Evolutionary conservation across 805 yeast species (phyloP).

Genomic region (Metschnikowia proteae): DNA sequence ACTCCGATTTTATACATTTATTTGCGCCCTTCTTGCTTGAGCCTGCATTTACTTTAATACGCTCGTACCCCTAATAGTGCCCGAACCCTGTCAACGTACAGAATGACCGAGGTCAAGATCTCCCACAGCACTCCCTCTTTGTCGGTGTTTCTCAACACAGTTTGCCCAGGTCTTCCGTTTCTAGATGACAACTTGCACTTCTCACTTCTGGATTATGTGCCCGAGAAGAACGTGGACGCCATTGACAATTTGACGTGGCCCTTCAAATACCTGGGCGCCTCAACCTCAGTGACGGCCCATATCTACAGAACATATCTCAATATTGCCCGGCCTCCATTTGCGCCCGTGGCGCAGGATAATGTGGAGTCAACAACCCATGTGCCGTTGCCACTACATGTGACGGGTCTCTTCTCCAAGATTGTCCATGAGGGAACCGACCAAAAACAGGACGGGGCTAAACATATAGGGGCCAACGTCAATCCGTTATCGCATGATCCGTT

Average conservation of each 20-base stretch:
- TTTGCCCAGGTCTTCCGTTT: conserved; percentile 33
- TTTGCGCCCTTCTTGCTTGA: too few species aligned
- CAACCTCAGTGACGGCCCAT: conserved; percentile 15
- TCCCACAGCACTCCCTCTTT: conserved; percentile 24
- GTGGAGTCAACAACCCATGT: conserved; percentile 51
- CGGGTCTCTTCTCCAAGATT: conserved; percentile 35
- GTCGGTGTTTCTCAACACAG: conserved; percentile 30
- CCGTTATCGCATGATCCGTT: conserved; percentile 53
- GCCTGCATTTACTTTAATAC: too few species aligned
- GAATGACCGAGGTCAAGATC: conserved; percentile 10
- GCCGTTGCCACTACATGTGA: conserved; percentile 48
- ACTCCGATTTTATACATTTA: too few species aligned
- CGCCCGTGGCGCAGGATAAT: conserved; percentile 17
- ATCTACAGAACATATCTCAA: conserved; percentile 30
- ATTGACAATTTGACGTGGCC: conserved; percentile 25
- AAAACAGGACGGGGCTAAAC: conserved; percentile 38
- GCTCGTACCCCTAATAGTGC: neutral
- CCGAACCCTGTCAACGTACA: neutral
- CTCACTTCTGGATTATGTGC: conserved; percentile 17
- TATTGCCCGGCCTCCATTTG: conserved; percentile 36
- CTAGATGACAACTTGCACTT: conserved; percentile 36
- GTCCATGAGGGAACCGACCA: conserved; percentile 35
- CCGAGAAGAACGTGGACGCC: conserved; percentile 6
- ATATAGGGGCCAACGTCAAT: conserved; percentile 51
- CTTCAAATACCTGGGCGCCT: conserved; percentile 16